phyloP scores from a whole-genome alignment of 2,329 filamentous ascomycete genomes.

The Phyllachora maydis region DNA sequence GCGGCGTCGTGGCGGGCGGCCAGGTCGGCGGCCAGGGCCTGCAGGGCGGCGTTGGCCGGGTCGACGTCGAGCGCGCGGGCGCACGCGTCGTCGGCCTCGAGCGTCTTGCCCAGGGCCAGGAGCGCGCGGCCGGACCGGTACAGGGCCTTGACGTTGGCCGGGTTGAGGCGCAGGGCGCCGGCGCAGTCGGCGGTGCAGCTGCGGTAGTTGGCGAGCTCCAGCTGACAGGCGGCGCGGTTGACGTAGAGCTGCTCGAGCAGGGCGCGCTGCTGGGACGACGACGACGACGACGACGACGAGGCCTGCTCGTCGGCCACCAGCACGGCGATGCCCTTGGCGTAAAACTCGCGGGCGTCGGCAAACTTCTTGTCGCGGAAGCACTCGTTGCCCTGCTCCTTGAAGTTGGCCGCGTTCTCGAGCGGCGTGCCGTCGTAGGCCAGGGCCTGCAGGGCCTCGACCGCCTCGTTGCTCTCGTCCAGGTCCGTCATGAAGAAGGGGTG shows the following conservation, averaged over 20 bases:
- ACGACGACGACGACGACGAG: not conserved
- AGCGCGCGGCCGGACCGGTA: slow-evolving; percentile 70
- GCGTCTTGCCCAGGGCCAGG: slow-evolving; percentile 55
- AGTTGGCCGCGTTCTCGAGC: slow-evolving; percentile 61
- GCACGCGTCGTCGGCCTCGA: slow-evolving; percentile 66
- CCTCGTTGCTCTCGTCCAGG: slow-evolving; percentile 56
- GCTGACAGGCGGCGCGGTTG: slow-evolving; percentile 78
- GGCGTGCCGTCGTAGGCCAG: slow-evolving; percentile 85
- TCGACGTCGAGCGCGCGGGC: slow-evolving; percentile 42
- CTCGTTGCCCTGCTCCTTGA: slow-evolving; percentile 87
- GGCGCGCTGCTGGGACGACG: slow-evolving; percentile 20
- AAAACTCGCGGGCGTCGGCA: slow-evolving; percentile 77
- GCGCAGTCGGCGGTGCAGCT: slow-evolving; percentile 73
- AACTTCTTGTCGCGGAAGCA: slow-evolving; percentile 54
- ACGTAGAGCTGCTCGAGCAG: slow-evolving; percentile 60
- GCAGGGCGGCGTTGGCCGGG: slow-evolving; percentile 40
- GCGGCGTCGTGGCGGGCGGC: slow-evolving; percentile 31
- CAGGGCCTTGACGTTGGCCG: slow-evolving; percentile 69
- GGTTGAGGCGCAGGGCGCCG: slow-evolving; percentile 57
- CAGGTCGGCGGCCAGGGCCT: slow-evolving; percentile 41
- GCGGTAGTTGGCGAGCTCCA: slow-evolving; percentile 77
- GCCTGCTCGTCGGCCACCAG: slow-evolving; percentile 30
- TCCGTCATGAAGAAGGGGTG: slow-evolving; percentile 91
- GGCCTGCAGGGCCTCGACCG: slow-evolving; percentile 72
- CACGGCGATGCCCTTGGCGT: slow-evolving; percentile 65